Conservation (phyloP, 495 filamentous ascomycete genomes). For the Penicillium silybi region DNA sequence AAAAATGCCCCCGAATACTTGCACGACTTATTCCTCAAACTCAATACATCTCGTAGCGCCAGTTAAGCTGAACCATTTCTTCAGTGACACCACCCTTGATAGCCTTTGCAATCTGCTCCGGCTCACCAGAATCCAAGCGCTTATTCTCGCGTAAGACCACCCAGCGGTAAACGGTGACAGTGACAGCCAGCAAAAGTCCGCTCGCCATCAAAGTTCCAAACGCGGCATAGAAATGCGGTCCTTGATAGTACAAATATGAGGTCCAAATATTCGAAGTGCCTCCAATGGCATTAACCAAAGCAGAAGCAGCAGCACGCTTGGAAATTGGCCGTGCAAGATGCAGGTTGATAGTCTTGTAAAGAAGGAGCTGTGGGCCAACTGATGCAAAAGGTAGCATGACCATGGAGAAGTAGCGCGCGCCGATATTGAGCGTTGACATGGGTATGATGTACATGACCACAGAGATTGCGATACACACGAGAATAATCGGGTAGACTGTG, state of each 20-base stretch:
- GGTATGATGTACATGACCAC: constrained; percentile 26
- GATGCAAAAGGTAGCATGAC: constrained; percentile 28
- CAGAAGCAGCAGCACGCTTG: constrained; percentile 29
- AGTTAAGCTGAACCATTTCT: constrained; percentile 36
- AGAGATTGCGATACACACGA: constrained; percentile 21
- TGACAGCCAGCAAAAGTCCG: constrained; percentile 28
- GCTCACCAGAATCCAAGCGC: constrained; percentile 29
- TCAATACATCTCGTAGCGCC: constrained; percentile 44
- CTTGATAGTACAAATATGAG: constrained; percentile 33
- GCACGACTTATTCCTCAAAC: not conserved
- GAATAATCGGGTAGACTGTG: constrained; percentile 20
- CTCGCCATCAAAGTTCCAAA: constrained; percentile 33
- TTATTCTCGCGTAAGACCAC: constrained; percentile 33
- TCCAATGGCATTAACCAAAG: constrained; percentile 31
- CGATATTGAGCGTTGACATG: constrained; percentile 20
- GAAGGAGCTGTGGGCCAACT: constrained; percentile 26
- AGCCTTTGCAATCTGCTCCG: constrained; percentile 27
- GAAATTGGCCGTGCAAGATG: constrained; percentile 24
- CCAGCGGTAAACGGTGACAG: constrained; percentile 35
- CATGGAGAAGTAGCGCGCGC: constrained; percentile 29
- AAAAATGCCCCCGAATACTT: no score
- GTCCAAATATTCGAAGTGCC: constrained; percentile 40
- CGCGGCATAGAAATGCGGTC: constrained; percentile 34
- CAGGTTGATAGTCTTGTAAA: constrained; percentile 30
- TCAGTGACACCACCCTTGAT: constrained; percentile 37